Base-by-base conservation (phyloP, 2,329 filamentous ascomycete species). In the Apiospora rasikravindrae region DNA sequence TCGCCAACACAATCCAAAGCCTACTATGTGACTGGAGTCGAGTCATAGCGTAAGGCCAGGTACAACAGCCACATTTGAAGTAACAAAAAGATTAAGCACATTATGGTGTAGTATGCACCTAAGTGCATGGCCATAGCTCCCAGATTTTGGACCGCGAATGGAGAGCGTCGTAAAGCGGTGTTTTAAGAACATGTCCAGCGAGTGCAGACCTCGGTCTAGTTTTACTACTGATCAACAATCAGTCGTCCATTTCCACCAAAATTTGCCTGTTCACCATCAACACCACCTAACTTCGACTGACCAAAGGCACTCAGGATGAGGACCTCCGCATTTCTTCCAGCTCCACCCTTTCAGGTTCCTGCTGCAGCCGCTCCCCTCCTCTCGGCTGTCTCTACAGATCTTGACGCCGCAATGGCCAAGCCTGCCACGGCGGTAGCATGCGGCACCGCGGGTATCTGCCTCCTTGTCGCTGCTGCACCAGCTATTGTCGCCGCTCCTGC, bases 191-290 rank as follows among this genome's bases (percentile, higher is more conserved):
- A 13, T 51, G 49, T 13, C 49, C 49, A 51, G 49, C 49, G 49
- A 51, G 49, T 51, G 49, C 49, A 51, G 49, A n/a, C 49, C n/a
- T 51, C 49, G 49, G 49, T 51, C 49, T 26, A 51, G 49, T 51
- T 51, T 51, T 51, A 51, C 49, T 51, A 13, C 49, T 51, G 49
- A 51, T 51, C 49, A 51, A 51, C 49, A 51, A 51, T 51, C 22
- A 51, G 49, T 51, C 49, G 49, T 51, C 49, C 49, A 51, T 51
- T 51, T 51, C n/a, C 49, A 24, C 49, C 49, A 51, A 51, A 51
- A 24, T 26, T 51, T 51, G 49, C 49, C 49, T 51, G 49, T 51
- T 51, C 49, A 51, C 49, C 49, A 51, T 51, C 49, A 51, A 51
- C n/a, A 26, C 49, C 49, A 51, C 49, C 49, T 26, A 51, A 51